phyloP scores from a whole-genome alignment of 805 yeast genomes.

The Candida railenensis region DNA sequence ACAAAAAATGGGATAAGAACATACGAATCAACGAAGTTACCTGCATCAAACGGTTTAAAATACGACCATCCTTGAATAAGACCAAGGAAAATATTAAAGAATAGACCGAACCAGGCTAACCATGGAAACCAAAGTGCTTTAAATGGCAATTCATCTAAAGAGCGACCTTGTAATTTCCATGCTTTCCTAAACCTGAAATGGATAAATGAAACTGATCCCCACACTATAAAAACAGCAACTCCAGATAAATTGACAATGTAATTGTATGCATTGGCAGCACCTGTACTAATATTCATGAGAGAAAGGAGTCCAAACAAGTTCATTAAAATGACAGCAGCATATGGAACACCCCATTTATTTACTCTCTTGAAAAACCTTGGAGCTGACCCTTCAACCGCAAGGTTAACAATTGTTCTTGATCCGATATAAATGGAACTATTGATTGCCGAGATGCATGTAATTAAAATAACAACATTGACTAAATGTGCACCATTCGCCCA shows the following conservation, averaged over 20 bases:
- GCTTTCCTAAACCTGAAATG: conserved; percentile 57
- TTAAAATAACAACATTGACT: conserved; percentile 59
- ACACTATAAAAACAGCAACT: conserved; percentile 65
- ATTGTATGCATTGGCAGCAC: conserved; percentile 58
- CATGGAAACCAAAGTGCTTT: conserved; percentile 48
- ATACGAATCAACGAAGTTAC: conserved; percentile 54
- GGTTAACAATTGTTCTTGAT: conserved; percentile 62
- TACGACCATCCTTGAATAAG: conserved; percentile 68
- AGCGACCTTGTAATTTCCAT: conserved; percentile 36
- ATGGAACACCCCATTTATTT: conserved; percentile 63
- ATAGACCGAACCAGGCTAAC: conserved; percentile 48
- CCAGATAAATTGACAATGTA: conserved; percentile 66
- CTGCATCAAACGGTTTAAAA: conserved; percentile 54
- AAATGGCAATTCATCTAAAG: conserved; percentile 32
- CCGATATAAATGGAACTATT: conserved; percentile 70
- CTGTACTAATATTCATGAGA: conserved; percentile 53
- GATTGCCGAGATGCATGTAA: conserved; percentile 67
- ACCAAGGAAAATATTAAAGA: conserved; percentile 51
- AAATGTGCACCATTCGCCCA: conserved; percentile 49
- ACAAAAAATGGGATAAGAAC: conserved; percentile 59
- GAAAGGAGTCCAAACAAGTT: conserved; percentile 56
- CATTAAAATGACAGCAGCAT: conserved; percentile 53
- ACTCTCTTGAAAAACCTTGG: conserved; percentile 54
- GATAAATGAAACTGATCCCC: conserved; percentile 58
- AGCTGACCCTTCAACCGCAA: conserved; percentile 61